Evolutionary conservation across 202 grass and related monocot species (phyloP).

Genomic region (Brachypodium distachyon): DNA sequence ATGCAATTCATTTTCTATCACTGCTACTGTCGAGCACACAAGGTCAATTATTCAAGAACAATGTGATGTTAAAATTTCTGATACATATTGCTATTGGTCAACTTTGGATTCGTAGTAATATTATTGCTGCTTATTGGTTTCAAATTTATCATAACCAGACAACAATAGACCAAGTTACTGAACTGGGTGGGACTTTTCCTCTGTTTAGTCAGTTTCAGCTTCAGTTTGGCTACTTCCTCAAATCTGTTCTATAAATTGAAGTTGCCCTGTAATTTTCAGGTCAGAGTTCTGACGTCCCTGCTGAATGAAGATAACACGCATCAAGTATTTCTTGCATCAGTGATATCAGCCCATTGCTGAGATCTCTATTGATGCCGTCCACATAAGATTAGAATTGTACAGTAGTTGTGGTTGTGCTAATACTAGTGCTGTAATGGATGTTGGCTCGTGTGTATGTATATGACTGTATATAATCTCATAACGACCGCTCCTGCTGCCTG

Average conservation of each 20-base stretch:
- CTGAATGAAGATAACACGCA: conserved; percentile 24
- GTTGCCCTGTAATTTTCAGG: conserved; percentile 29
- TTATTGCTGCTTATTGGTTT: neutral
- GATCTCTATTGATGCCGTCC: conserved; percentile 7
- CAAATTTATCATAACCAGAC: neutral
- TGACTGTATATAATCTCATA: conserved; percentile 30
- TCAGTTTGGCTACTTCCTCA: neutral
- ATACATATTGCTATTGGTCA: neutral
- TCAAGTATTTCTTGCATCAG: conserved; percentile 29
- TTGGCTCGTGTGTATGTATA: conserved; percentile 35
- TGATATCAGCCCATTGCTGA: conserved; percentile 47
- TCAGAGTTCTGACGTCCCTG: conserved; percentile 23
- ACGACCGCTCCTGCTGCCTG: conserved; percentile 3
- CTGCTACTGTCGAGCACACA: neutral
- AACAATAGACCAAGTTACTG: neutral
- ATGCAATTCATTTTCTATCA: neutral
- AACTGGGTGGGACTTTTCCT: neutral
- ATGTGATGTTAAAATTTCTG: neutral
- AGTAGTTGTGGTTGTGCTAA: conserved; percentile 33
- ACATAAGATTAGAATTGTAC: conserved; percentile 54
- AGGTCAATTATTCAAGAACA: neutral
- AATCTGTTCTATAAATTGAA: neutral
- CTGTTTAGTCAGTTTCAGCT: neutral
- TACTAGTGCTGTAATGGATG: conserved; percentile 16
- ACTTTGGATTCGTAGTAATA: neutral